phyloP scores from a whole-genome alignment of 148 eudicot species.

The Suaeda aralocaspica region DNA sequence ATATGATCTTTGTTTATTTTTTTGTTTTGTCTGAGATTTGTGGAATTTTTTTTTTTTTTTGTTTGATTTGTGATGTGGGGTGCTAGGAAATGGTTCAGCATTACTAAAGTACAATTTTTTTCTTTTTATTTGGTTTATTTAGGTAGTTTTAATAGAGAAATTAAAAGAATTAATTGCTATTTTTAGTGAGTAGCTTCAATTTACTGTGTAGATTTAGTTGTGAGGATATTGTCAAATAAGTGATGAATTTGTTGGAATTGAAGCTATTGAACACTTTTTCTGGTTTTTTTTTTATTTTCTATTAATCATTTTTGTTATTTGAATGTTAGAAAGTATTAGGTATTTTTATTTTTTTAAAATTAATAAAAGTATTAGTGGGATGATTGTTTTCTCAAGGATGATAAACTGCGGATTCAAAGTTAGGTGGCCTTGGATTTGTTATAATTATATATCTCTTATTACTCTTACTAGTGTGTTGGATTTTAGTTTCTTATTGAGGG shows the following conservation, averaged over 20 bases:
- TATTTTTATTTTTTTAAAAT: neutral
- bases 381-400: neutral
- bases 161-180: slow-evolving; percentile 10
- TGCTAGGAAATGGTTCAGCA: neutral
- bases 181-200: neutral
- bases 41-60: neutral
- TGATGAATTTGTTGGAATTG: too few species aligned
- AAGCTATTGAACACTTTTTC: too few species aligned
- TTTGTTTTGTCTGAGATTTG: neutral
- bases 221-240: too few species aligned
- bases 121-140: neutral
- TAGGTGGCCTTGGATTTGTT: neutral
- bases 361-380: neutral
- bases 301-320: too few species aligned
- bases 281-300: too few species aligned
- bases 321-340: neutral
- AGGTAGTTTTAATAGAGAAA: too few species aligned
- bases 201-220: too few species aligned
- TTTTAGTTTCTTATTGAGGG: neutral
- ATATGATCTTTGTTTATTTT: neutral
- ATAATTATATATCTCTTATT: neutral
- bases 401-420: slow-evolving; percentile 1
- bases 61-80: neutral
- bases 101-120: neutral
- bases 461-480: neutral